These are phyloP conservation scores for Pyrenula massariospora DNA, from an alignment of 495 filamentous ascomycete genomes.

Conservation along the genomic window DNA sequence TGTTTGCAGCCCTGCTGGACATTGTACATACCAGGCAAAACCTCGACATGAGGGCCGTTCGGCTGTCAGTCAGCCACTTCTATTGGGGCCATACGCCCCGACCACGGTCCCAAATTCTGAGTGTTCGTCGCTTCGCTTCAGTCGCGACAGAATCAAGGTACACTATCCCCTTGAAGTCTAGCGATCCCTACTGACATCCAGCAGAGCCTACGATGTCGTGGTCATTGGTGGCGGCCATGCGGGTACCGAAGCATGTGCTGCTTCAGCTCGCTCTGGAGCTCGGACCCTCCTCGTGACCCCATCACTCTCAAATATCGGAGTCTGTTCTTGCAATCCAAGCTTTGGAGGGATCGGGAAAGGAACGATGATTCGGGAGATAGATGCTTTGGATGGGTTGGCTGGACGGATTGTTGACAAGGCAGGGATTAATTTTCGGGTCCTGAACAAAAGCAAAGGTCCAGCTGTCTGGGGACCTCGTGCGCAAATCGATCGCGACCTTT, in stretches of 20 bases:
- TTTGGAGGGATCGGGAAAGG: constrained; percentile 99
- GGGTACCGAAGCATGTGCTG: constrained; percentile 88
- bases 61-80: constrained; percentile 15
- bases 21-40: too few species aligned
- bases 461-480: constrained; percentile 95
- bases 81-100: constrained; percentile 20
- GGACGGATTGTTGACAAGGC: constrained; percentile 89
- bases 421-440: constrained; percentile 77
- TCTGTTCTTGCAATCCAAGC: constrained; percentile 95
- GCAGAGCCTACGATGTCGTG: constrained; percentile 77
- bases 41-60: background rate
- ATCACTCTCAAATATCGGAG: constrained; percentile 75
- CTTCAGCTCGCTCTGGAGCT: constrained; percentile 80
- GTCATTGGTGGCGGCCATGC: constrained; percentile 96
- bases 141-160: constrained; percentile 28
- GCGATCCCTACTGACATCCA: background rate
- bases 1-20: too few species aligned
- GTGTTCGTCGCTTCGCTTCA: constrained; percentile 30
- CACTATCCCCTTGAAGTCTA: background rate
- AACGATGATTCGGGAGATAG: constrained; percentile 88
- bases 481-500: constrained; percentile 88
- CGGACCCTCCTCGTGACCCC: constrained; percentile 84
- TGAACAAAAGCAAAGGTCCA: constrained; percentile 83
- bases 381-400: constrained; percentile 86
- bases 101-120: constrained; percentile 9